Evolutionary conservation across 2,329 filamentous ascomycete genomes (phyloP), one percentile per base, ranked within the genome.

Genomic region (Coniochaeta sp.): DNA sequence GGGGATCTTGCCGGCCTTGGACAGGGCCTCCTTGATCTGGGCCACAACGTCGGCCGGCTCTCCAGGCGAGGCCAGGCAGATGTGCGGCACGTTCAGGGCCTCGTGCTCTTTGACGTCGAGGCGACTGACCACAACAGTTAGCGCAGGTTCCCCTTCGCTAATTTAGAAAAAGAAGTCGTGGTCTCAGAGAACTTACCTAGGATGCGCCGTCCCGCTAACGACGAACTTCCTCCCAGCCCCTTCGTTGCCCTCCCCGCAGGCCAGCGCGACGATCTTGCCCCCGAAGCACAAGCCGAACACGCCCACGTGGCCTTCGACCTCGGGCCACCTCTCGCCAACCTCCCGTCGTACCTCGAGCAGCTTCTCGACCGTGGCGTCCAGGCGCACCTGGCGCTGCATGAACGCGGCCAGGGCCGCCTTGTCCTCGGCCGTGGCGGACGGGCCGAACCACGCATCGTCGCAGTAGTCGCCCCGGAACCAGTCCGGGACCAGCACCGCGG

Each of bases 201-300:
- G 68, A 64, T 74, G 72, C 22, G 70, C 71, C 1, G 70, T 70
- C 32, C 71, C 72, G 30, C 66, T 70, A 10, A 65, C 70, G 17
- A 50, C 69, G 58, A 81, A 80, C 3, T 65, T 68, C 2, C 75
- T 65, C 2, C 71, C 71, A 14, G 63, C 54, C 1, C 72, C 72
- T 44, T 68, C 63, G 54, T 75, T 78, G 6, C 67, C 74, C 17
- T 68, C 62, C 0, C 73, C 74, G 1, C 73, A 74, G 0, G 69
- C 70, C 36, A 78, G 62, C 16, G 75, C 73, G 3, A 72, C 71
- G 4, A 79, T 62, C 69, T 77, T 60, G 3, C 61, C 78, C 34
- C 80, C 79, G 77, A 79, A 82, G 66, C 80, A 83, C 6, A 81
- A 67, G 2, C 80, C 80, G 58, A 80, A 74, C 4, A 74, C 67